phyloP scores from a whole-genome alignment of 257 asterid species.

The Solanum pimpinellifolium region DNA sequence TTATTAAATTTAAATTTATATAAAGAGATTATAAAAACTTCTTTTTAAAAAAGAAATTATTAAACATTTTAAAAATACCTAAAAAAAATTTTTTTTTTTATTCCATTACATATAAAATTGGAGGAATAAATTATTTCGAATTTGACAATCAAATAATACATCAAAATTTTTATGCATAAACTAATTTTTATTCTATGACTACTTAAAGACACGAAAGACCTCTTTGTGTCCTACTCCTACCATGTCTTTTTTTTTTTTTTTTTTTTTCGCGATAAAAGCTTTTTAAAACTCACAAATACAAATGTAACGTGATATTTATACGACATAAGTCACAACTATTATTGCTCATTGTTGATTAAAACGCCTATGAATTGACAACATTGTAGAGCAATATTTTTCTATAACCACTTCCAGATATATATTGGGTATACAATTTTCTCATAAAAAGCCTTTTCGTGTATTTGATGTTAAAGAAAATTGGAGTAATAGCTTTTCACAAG shows the following conservation, averaged over 20 bases:
- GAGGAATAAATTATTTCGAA: no score
- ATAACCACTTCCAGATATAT: not conserved
- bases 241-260: not conserved
- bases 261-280: not conserved
- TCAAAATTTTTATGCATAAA: fast-evolving
- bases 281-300: not conserved
- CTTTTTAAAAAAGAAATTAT: no score
- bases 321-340: not conserved
- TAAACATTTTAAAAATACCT: not conserved
- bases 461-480: not conserved
- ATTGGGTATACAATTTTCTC: not conserved
- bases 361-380: not conserved
- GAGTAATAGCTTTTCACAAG: not conserved
- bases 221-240: not conserved
- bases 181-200: no score
- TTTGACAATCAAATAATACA: not conserved
- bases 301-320: no score
- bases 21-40: no score
- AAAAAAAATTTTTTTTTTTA: no score
- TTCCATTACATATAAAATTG: not conserved
- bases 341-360: not conserved
- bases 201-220: not conserved
- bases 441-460: not conserved
- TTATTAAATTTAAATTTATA: no score
- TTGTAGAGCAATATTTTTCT: not conserved